Base-by-base conservation (phyloP, 768 basidiomycete species). In the Pleurotus pulmonarius region DNA sequence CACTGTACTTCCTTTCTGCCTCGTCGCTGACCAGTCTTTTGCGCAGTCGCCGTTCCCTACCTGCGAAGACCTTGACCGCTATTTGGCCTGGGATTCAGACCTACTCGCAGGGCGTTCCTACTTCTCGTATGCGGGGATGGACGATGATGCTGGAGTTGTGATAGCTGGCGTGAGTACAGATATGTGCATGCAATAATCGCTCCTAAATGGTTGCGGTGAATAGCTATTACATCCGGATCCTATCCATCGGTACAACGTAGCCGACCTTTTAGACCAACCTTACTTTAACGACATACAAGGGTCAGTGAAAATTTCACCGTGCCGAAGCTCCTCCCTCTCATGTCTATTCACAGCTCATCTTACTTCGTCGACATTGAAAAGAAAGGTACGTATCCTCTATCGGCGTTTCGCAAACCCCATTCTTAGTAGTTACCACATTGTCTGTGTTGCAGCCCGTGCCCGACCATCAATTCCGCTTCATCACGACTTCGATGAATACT, bases 91-190 rank as follows among this genome's bases (percentile, higher is more conserved):
- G 40, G 40, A 22, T 20, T 43, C 39, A 43, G 26, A 41, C 18
- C 16, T 43, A 13, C 24, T 51, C 40, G 12, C n/a, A 4, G 63
- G 61, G 12, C 37, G 37, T 34, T 61, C 52, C 2, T 74, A 73
- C 41, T 25, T 67, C 2, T 57, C 56, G 2, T 69, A 65, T 25
- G 57, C 60, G 2, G 59, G 48, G 1, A 53, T 76, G 15, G 59
- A 61, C 13, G 46, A 57, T 8, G 48, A 63, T 0, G 66, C 63
- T 1, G 64, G 64, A 44, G 40, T 60, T 53, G 56, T 79, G 2
- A 55, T 77, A 5, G 56, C 60, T 29, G 73, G 75, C 29, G 75
- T 71, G 52, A 29, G 6, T 29, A 29, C 26, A 29, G 2, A 9
- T 29, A 38, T 66, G 43, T 54, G 37, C 46, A 4, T 38, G 5